Base-by-base conservation (phyloP, 176 grass and related monocot species). In the Pontederia crassipes region DNA sequence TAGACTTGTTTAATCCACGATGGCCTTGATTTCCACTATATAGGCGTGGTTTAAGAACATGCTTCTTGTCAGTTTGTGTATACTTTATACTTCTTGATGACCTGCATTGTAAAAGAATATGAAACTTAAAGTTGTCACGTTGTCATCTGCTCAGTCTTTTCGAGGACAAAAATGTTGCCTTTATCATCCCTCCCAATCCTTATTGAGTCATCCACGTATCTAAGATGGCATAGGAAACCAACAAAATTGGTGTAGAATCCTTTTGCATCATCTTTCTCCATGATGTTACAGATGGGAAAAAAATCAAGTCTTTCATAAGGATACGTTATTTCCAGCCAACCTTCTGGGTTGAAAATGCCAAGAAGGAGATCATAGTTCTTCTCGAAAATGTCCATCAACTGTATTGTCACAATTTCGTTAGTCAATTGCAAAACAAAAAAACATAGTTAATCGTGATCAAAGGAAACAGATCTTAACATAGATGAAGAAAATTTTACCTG, bases 241-340 rank as follows among this genome's bases (percentile, higher is more conserved):
- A 40, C 40, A 2, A 28, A 40, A 7, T 3, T 40, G 6, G 32
- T 40, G 32, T 40, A 40, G 32, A 40, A 40, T 40, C 32, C 32
- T 40, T 40, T 40, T 40, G 32, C 32, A 40, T 40, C 32, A 40
- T 40, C 32, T 4, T 4, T 40, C 32, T 40, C 20, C 6, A 26
- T 12, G 12, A 50, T 32, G 8, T 40, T 12, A 40, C 1, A 59
- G 11, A 54, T 66, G 4, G 7, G 17, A 13, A 8, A 48, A 40
- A 67, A 61, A 13, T 59, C 27, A 46, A 46, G 14, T 10, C 45
- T 17, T n/a, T 9, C 26, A 60, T 51, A 74, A 89, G 90, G 83
- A 95, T 96, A 96, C 86, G 81, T 96, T 84, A 96, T 96, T 74
- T 96, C 91, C 4, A 96, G 81, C 86, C 86, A 96, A 8, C 91